These are phyloP conservation scores for Trametopsis cervina DNA, from an alignment of 768 basidiomycete genomes.

Conservation along the genomic window DNA sequence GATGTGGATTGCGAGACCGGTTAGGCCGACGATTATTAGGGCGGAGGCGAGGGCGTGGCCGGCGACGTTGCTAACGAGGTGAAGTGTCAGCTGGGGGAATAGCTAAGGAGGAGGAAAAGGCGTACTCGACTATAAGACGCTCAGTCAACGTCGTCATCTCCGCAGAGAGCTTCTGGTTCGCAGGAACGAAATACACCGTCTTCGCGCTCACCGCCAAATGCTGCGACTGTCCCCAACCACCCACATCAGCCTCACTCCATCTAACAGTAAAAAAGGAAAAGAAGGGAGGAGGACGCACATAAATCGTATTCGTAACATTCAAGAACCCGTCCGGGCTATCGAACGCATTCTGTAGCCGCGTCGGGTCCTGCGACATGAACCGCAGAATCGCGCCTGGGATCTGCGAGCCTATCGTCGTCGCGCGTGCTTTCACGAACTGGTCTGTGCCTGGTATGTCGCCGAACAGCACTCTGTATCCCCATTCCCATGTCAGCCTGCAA, in stretches of 20 bases:
- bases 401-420: slow-evolving; percentile 40
- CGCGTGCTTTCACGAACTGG: slow-evolving; percentile 45
- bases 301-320: slow-evolving; percentile 41
- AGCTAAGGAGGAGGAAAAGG: slow-evolving; percentile 7
- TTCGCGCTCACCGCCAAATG: slow-evolving; percentile 53
- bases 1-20: slow-evolving; percentile 42
- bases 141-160: slow-evolving; percentile 34
- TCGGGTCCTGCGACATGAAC: slow-evolving; percentile 37
- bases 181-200: slow-evolving; percentile 48
- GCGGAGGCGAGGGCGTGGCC: slow-evolving; percentile 42
- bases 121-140: slow-evolving; percentile 56
- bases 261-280: no score
- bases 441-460: slow-evolving; percentile 23
- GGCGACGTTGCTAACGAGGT: slow-evolving; percentile 39
- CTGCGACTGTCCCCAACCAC: no score
- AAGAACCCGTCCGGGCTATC: slow-evolving; percentile 43
- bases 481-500: neutral
- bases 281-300: slow-evolving; percentile 33
- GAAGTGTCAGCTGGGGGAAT: neutral
- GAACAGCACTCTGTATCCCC: slow-evolving; percentile 14
- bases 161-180: slow-evolving; percentile 32
- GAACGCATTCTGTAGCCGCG: slow-evolving; percentile 37
- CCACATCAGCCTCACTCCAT: no score
- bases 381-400: slow-evolving; percentile 56
- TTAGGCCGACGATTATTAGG: slow-evolving; percentile 40